Evolutionary conservation across 208 protist genomes (phyloP), one percentile per base, ranked within the genome.

Genomic region (Trypanosoma boissoni): DNA sequence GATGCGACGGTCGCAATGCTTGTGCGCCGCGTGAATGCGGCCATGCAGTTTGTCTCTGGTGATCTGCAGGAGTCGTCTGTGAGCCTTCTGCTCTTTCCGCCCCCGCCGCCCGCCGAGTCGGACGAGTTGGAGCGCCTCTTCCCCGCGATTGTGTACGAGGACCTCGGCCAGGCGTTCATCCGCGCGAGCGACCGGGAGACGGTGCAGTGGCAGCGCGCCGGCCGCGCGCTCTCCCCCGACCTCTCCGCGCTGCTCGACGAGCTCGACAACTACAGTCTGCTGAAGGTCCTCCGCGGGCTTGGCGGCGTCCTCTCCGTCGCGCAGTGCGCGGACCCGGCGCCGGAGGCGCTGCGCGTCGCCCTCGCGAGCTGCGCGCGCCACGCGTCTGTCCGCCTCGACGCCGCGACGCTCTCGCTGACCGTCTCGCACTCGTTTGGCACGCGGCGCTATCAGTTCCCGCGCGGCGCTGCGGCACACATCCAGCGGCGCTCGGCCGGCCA

Each of bases 181-280:
- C 45, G 54, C 1, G 37, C 46, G 7, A 70, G 55, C 31, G 64
- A 70, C 20, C 32, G 41, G 20, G 64, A 70, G 50, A 39, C 57
- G 0, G 20, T 57, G n/a, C 37, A 57, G 32, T 64, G 64, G 64
- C 64, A 70, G 42, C 54, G 64, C n/a, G 43, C 64, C 7, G 64
- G 64, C 3, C 2, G 63, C 42, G 18, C 24, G 54, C 24, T 31
- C 10, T 28, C 64, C 26, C 27, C 18, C 16, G 46, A 51, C 12
- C n/a, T 64, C 6, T 23, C 44, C 23, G 20, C 55, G 8, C n/a
- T 42, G n/a, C 27, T 70, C 3, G 46, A 63, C 3, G 20, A 20
- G n/a, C 8, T 63, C 2, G 64, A 70, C 36, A 70, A 70, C 44
- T 70, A 64, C 29, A 55, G 56, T 41, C 28, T 70, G 43, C 41